These are phyloP conservation scores for Tetragonia tetragonoides DNA, from an alignment of 148 eudicot species.

Conservation along the genomic window DNA sequence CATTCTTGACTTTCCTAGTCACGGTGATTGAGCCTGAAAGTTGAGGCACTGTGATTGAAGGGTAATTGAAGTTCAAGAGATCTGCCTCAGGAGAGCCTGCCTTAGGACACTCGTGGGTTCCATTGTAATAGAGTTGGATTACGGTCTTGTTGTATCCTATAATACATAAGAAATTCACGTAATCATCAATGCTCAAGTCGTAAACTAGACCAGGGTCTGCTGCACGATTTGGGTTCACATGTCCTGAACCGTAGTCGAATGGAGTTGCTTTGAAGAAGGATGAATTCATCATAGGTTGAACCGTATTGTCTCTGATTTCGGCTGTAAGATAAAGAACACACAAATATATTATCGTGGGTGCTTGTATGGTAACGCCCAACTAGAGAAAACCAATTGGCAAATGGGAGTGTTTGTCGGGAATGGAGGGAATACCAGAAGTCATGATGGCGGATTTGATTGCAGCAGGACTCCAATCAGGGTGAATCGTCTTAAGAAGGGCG, in stretches of 20 bases:
- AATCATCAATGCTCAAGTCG: slow-evolving; percentile 38
- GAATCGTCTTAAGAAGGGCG: slow-evolving; percentile 50
- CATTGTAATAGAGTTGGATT: slow-evolving; percentile 22
- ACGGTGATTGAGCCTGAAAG: slow-evolving; percentile 40
- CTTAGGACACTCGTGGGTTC: slow-evolving; percentile 32
- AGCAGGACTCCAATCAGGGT: slow-evolving; percentile 66
- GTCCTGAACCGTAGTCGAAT: slow-evolving; percentile 58
- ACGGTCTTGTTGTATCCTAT: slow-evolving; percentile 43
- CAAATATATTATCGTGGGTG: no score
- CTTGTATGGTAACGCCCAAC: no score
- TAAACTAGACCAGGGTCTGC: slow-evolving; percentile 65
- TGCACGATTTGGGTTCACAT: slow-evolving; percentile 53
- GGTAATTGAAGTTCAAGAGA: slow-evolving; percentile 46
- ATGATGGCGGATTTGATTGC: slow-evolving; percentile 70
- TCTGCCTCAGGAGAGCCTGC: slow-evolving; percentile 8
- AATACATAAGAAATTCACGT: slow-evolving; percentile 58
- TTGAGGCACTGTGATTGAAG: slow-evolving; percentile 51
- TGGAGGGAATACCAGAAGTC: no score
- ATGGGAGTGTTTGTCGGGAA: no score
- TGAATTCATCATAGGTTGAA: slow-evolving; percentile 30
- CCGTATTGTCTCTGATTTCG: slow-evolving; percentile 48
- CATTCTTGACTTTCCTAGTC: slow-evolving; percentile 54
- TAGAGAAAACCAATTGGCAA: no score
- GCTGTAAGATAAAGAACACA: slow-evolving; percentile 30
- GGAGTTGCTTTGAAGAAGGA: slow-evolving; percentile 30